Percentiles rank a stretch among this genome's conserved stretches.
Conservation (phyloP, 768 basidiomycete species). For the Boletus pseudopeckii region DNA sequence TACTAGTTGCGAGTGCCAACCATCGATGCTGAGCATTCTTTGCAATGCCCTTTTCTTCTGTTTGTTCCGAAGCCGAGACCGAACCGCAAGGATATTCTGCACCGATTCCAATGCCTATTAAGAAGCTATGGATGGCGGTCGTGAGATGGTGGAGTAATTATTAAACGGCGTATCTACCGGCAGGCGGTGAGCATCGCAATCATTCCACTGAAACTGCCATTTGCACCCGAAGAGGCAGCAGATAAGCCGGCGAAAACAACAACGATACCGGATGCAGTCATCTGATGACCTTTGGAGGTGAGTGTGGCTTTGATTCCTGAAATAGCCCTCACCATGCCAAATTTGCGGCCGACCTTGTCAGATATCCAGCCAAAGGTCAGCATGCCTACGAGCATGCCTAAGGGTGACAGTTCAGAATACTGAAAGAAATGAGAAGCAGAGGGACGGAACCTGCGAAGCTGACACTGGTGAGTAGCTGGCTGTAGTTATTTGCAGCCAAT, state of each 20-base stretch:
- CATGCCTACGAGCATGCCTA: conserved; percentile 87
- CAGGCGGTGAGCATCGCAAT: conserved; percentile 76
- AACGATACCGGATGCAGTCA: conserved; percentile 80
- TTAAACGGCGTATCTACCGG: conserved; percentile 45
- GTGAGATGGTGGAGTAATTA: neutral
- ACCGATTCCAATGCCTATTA: conserved; percentile 85
- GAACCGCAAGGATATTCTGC: conserved; percentile 91
- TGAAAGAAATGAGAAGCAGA: conserved; percentile 62
- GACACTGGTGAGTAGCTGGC: conserved; percentile 59
- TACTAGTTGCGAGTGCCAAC: conserved; percentile 88
- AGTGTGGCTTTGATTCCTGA: neutral
- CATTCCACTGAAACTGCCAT: conserved; percentile 65
- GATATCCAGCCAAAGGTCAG: conserved; percentile 76
- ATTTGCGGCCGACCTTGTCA: conserved; percentile 84
- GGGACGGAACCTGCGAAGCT: conserved; percentile 78
- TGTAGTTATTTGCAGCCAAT: conserved; percentile 54
- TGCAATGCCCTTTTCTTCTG: conserved; percentile 74
- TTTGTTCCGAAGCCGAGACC: conserved; percentile 85
- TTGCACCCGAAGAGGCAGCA: conserved; percentile 77
- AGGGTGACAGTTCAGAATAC: conserved; percentile 61
- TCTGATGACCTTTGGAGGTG: conserved; percentile 40
- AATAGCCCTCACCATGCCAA: conserved; percentile 67
- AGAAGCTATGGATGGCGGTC: conserved; percentile 48
- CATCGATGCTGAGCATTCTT: conserved; percentile 83
- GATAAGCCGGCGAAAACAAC: conserved; percentile 80